Evolutionary conservation across 1,284 basidiomycete species (phyloP).

Genomic region (Leccinum griseonigrum): DNA sequence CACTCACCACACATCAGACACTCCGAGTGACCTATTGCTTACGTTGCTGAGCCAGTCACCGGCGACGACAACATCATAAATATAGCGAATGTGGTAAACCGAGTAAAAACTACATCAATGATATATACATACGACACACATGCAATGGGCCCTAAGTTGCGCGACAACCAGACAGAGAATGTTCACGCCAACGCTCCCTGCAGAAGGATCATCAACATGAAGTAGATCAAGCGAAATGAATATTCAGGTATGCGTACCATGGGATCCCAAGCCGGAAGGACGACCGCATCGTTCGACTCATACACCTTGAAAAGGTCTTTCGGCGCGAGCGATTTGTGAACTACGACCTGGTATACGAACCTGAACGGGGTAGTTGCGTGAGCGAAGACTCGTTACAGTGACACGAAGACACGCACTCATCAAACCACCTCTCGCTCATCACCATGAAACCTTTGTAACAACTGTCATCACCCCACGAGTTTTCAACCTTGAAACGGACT

Average conservation of each 20-base stretch:
- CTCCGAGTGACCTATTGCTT: neutral
- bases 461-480: conserved; percentile 84
- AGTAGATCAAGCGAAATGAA: neutral
- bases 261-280: conserved; percentile 87
- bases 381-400: neutral
- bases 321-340: conserved; percentile 76
- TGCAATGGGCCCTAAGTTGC: neutral
- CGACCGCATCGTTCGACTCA: conserved; percentile 60
- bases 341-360: conserved; percentile 87
- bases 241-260: conserved; percentile 56
- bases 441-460: conserved; percentile 91
- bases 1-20: no score
- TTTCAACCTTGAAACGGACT: conserved; percentile 91
- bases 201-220: conserved; percentile 1
- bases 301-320: conserved; percentile 80
- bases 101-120: neutral
- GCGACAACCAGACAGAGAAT: neutral
- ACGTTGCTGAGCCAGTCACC: neutral
- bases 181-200: conserved; percentile 36
- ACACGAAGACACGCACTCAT: conserved; percentile 57
- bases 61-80: neutral
- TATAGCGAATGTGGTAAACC: neutral
- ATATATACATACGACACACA: neutral
- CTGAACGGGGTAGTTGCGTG: conserved; percentile 33
- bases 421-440: conserved; percentile 92